Evolutionary conservation across 345 rosid species (phyloP).

Genomic region (Aquilaria yunnanensis): DNA sequence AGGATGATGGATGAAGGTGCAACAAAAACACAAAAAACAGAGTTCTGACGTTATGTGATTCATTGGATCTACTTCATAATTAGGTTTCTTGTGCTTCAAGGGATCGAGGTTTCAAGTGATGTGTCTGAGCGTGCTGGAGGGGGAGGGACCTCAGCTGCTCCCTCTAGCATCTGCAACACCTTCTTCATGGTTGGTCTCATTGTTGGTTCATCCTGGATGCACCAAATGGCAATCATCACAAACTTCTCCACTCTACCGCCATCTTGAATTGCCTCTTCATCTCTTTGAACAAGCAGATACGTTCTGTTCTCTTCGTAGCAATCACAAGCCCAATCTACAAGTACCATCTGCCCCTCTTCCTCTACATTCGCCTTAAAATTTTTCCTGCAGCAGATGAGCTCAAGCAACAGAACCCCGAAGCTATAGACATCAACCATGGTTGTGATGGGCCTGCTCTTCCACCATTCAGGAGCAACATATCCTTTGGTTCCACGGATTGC

Average conservation of each 20-base stretch:
- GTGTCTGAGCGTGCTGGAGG: slow-evolving; percentile 9
- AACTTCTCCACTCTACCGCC: slow-evolving; percentile 19
- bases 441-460: slow-evolving; percentile 26
- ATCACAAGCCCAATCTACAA: slow-evolving; percentile 48
- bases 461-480: slow-evolving; percentile 2
- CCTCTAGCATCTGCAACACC: slow-evolving; percentile 34
- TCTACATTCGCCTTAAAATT: too few species aligned
- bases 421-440: slow-evolving; percentile 37
- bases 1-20: too few species aligned
- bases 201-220: slow-evolving; percentile 47
- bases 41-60: too few species aligned
- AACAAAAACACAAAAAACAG: too few species aligned
- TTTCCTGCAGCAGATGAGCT: slow-evolving; percentile 33
- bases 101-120: too few species aligned
- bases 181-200: slow-evolving; percentile 43
- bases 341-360: too few species aligned
- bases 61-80: too few species aligned
- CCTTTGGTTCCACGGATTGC: neutral
- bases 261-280: too few species aligned
- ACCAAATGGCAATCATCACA: slow-evolving; percentile 45
- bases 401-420: slow-evolving; percentile 29
- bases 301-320: slow-evolving; percentile 18
- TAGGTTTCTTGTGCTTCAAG: too few species aligned
- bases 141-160: slow-evolving; percentile 17
- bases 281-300: too few species aligned